Conservation (phyloP, 169 alveolate species). For the Plasmodium vivax region DNA sequence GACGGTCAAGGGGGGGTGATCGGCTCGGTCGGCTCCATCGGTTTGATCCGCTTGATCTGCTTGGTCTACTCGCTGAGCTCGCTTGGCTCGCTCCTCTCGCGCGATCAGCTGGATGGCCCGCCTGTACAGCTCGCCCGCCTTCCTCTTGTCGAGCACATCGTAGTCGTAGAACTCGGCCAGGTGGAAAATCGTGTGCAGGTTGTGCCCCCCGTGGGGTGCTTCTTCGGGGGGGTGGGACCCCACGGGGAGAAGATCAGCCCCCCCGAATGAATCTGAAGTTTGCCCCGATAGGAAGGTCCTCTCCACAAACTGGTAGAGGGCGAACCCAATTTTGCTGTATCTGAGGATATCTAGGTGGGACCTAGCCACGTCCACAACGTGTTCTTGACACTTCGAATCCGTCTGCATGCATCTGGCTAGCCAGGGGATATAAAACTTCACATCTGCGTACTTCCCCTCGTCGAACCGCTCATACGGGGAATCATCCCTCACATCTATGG, state of each 20-base stretch:
- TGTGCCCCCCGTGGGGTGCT: neutral
- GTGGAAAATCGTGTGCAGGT: neutral
- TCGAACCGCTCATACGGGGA: slow-evolving; percentile 32
- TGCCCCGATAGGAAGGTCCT: neutral
- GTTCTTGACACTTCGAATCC: slow-evolving; percentile 18
- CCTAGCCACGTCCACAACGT: slow-evolving; percentile 53
- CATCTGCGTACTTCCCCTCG: slow-evolving; percentile 23
- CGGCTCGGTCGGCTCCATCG: neutral
- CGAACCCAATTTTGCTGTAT: neutral
- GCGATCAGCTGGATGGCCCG: slow-evolving; percentile 17
- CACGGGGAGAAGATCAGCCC: neutral
- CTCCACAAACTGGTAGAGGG: slow-evolving; percentile 32
- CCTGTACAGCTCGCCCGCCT: slow-evolving; percentile 26
- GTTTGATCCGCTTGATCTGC: neutral
- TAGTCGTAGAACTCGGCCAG: slow-evolving; percentile 51
- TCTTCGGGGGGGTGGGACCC: neutral
- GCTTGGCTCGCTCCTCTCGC: neutral
- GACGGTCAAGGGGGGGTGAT: neutral
- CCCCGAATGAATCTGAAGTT: neutral
- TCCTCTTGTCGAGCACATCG: neutral
- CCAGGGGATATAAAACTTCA: slow-evolving; percentile 38
- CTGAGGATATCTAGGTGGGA: slow-evolving; percentile 20
- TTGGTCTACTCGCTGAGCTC: too few relatives aligned
- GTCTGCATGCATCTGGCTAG: slow-evolving; percentile 15
- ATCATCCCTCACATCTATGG: slow-evolving; percentile 15